Evolutionary conservation across 371 early-diverging fungal species (phyloP).

Genomic region (Sporodiniella umbellata): DNA sequence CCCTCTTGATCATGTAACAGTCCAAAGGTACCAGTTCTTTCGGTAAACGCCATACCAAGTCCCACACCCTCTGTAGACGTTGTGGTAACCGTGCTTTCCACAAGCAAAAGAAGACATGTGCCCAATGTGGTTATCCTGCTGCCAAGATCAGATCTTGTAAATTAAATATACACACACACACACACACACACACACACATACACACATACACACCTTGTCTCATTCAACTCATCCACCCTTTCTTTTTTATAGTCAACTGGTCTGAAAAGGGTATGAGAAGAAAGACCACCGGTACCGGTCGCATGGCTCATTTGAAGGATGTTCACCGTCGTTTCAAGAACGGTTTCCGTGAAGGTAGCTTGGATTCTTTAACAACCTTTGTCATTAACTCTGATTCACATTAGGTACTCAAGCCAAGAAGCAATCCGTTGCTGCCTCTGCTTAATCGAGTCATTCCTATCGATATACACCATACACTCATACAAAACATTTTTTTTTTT

Average conservation of each 20-base stretch:
- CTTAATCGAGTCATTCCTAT: no score
- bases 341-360: conserved; percentile 90
- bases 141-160: conserved; percentile 96
- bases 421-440: conserved; percentile 40
- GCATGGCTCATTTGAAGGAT: conserved; percentile 95
- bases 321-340: conserved; percentile 94
- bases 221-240: not conserved
- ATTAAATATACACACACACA: no score
- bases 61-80: conserved; percentile 98
- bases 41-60: conserved; percentile 99
- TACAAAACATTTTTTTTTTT: no score
- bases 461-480: no score
- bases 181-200: no score
- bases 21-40: conserved; percentile 99
- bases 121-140: conserved; percentile 98
- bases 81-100: conserved; percentile 99
- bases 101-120: conserved; percentile 99
- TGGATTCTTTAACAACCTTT: no score
- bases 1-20: no score
- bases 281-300: conserved; percentile 99
- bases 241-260: conserved; percentile 76
- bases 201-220: not conserved
- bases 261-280: conserved; percentile 96
- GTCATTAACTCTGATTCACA: no score
- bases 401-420: conserved; percentile 53